Evolutionary conservation across 345 rosid species (phyloP).

Genomic region (Hibiscus syriacus): DNA sequence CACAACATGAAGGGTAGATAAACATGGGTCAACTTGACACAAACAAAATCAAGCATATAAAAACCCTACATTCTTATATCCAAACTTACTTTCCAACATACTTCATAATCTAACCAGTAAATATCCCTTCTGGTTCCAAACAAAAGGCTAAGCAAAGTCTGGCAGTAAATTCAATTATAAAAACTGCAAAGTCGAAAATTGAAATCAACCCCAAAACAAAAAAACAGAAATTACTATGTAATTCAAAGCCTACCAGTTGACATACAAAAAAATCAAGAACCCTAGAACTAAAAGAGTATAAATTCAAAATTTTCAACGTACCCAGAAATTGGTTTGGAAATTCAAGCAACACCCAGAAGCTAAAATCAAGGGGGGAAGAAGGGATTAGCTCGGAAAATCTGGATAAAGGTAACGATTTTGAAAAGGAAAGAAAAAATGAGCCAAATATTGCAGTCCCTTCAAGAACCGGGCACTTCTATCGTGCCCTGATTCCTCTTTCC

Average conservation of each 20-base stretch:
- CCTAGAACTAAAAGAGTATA: conserved; percentile 5
- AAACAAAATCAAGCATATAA: neutral
- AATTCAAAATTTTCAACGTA: conserved; percentile 6
- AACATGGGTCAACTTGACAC: conserved; percentile 1
- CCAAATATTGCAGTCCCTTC: neutral
- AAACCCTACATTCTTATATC: neutral
- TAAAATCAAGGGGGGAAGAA: neutral
- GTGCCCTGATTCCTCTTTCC: neutral
- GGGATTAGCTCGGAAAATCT: neutral
- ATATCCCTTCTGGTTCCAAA: neutral
- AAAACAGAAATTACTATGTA: neutral
- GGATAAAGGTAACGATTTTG: neutral
- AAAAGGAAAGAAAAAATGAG: neutral
- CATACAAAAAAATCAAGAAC: neutral
- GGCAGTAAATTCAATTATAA: neutral
- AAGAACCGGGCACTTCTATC: neutral
- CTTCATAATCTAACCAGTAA: neutral
- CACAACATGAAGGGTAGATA: neutral
- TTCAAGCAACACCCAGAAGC: conserved; percentile 1
- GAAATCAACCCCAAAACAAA: neutral
- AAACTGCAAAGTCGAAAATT: neutral
- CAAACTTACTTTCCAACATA: neutral
- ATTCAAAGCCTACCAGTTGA: neutral
- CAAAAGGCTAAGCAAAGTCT: neutral
- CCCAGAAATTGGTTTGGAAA: neutral